Evolutionary conservation across 768 basidiomycete genomes (phyloP).

Genomic region (Multifurca ochricompacta): DNA sequence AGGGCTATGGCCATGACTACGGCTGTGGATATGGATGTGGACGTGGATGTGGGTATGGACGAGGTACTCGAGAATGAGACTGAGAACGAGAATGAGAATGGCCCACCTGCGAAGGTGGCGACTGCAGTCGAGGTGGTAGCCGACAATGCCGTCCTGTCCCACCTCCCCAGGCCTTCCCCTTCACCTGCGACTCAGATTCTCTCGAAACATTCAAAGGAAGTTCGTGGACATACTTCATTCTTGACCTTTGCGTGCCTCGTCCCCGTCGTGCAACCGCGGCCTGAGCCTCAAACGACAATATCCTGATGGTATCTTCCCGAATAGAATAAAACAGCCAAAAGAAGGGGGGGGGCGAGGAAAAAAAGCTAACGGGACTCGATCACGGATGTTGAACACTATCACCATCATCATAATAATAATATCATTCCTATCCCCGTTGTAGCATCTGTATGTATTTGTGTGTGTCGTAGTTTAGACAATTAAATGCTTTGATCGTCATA

Average conservation of each 20-base stretch:
- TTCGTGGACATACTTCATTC: slow-evolving; percentile 93
- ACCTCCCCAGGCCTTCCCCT: not conserved
- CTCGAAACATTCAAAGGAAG: slow-evolving; percentile 68
- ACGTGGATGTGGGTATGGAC: not conserved
- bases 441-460: not conserved
- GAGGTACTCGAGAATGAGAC: not conserved
- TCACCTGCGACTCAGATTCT: slow-evolving; percentile 40
- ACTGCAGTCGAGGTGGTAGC: not conserved
- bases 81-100: not conserved
- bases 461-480: not conserved
- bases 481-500: no score
- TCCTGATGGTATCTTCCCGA: not conserved
- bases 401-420: no score
- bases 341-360: no score
- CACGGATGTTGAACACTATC: no score
- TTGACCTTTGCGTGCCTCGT: slow-evolving; percentile 90
- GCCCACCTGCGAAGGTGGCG: not conserved
- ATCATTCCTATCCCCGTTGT: not conserved
- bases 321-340: not conserved
- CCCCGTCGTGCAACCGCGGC: slow-evolving; percentile 37
- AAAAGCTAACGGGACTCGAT: no score
- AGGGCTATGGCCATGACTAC: no score
- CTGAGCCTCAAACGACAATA: slow-evolving; percentile 14
- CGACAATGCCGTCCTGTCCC: slow-evolving; percentile 15
- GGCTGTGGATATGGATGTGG: slow-evolving; percentile 10